Base-by-base conservation (phyloP, 108 stramenopile species). In the Cylindrotheca fusiformis region DNA sequence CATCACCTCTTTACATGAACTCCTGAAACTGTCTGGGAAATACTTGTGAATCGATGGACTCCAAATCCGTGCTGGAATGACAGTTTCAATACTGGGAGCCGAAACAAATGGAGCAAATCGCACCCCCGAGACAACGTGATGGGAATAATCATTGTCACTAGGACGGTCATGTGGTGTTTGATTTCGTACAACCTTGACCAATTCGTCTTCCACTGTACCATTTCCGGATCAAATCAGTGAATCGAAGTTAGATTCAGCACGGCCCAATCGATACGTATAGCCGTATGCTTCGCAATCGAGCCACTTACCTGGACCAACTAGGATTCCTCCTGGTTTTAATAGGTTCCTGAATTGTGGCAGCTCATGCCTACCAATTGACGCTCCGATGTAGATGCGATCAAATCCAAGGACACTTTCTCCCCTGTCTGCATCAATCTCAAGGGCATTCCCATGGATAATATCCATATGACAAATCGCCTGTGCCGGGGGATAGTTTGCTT, bases 301-400 rank as follows among this genome's bases (percentile, higher is more conserved):
- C 88, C 32, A n/a, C n/a, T n/a, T n/a, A n/a, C n/a, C n/a, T n/a
- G 93, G 93, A 41, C 83, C 89, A 50, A 94, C 86, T 31, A 94
- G 77, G 59, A 94, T 82, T 19, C 93, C 93, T 10, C 87, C 86
- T 8, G 87, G 89, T 29, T 81, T 83, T 8, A 94, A 76, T 31
- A 94, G 61, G 28, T 81, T 74, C 49, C 76, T 74, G 51, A 94
- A 81, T 28, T 60, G 76, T 0, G 65, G 52, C 17, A 94, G 59
- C 21, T 75, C 64, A n/a, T 61, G 19, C 49, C 55, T 58, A 27
- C 84, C 76, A 48, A 90, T 70, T 4, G 93, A 74, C 22, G 90
- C 93, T 19, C 93, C 93, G 66, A 94, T 75, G 46, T 94, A 94
- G 41, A 94, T 94, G 5, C 93, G 84, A 72, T 94, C 93, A 64